phyloP scores from a whole-genome alignment of 2,329 filamentous ascomycete species.

The Botrytis medusae region DNA sequence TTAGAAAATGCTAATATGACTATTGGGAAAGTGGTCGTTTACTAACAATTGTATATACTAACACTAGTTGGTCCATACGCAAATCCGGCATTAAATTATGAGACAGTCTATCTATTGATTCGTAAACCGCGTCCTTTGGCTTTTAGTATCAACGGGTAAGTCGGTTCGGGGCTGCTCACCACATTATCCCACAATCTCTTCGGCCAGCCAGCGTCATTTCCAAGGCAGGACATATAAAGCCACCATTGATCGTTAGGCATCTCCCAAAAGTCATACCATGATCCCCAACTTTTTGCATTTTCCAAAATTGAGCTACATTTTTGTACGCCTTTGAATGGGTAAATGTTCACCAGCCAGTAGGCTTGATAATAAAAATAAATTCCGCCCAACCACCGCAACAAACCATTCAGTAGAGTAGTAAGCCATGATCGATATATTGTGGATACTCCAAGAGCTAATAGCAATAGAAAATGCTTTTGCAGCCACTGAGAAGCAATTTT shows the following conservation, averaged over 20 bases:
- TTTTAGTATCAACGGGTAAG: not conserved
- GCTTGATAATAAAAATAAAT: constrained; percentile 16
- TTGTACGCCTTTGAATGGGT: not conserved
- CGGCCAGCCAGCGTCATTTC: constrained; percentile 12
- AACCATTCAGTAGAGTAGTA: not conserved
- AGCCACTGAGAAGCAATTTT: not conserved
- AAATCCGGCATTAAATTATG: not conserved
- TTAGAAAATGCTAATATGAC: not conserved
- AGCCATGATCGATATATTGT: not conserved
- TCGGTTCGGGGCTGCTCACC: not conserved
- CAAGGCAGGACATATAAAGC: constrained; percentile 16
- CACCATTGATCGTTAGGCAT: constrained; percentile 11
- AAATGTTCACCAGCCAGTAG: not conserved
- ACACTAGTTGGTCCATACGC: not conserved
- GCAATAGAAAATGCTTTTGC: not conserved
- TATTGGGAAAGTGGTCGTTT: not conserved
- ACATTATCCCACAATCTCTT: not conserved
- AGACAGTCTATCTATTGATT: not conserved
- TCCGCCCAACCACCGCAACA: constrained; percentile 7
- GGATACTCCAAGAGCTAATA: not conserved
- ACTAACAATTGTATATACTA: not conserved
- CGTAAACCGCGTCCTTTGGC: not conserved
- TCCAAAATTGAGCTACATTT: not conserved
- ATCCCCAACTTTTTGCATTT: not conserved
- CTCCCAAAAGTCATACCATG: constrained; percentile 1